phyloP scores from a whole-genome alignment of 2,329 filamentous ascomycete species.

The Xylaria sp. region DNA sequence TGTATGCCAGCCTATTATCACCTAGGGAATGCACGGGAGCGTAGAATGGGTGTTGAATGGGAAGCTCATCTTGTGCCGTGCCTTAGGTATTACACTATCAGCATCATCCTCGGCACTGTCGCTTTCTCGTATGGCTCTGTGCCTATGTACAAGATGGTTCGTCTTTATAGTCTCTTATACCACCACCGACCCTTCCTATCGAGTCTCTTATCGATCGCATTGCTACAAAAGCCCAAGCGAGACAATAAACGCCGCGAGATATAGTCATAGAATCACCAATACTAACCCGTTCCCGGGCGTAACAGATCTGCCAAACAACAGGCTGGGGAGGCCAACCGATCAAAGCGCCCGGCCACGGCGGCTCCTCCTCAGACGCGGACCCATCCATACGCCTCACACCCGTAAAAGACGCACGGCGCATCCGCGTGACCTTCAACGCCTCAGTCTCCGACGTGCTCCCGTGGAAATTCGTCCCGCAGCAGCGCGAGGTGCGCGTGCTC shows the following conservation, averaged over 20 bases:
- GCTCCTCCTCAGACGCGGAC: constrained; percentile 63
- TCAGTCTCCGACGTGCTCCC: constrained; percentile 94
- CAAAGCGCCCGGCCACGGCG: constrained; percentile 77
- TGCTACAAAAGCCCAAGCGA: background rate
- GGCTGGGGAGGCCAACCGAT: constrained; percentile 95
- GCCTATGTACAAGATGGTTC: constrained; percentile 87
- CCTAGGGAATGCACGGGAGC: background rate
- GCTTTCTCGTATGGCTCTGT: constrained; percentile 86
- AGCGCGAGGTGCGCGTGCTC: constrained; percentile 93
- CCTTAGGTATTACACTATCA: constrained; percentile 76
- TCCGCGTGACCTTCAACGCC: constrained; percentile 95
- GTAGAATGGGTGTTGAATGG: constrained; percentile 13
- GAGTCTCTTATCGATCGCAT: background rate
- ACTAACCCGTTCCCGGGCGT: constrained; percentile 23
- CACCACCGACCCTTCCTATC: constrained; percentile 24
- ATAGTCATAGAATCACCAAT: background rate
- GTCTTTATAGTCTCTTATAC: constrained; percentile 32
- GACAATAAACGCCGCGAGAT: background rate
- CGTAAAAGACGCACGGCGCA: constrained; percentile 81
- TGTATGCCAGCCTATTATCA: constrained; percentile 57
- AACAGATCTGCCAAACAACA: constrained; percentile 82
- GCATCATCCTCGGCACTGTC: constrained; percentile 81
- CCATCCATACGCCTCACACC: constrained; percentile 82
- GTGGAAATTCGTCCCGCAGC: constrained; percentile 97
- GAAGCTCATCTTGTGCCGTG: constrained; percentile 40